Evolutionary conservation across 306 rosid species (phyloP), one percentile per base, ranked within the genome.

Genomic region (Dalbergia oliveri): DNA sequence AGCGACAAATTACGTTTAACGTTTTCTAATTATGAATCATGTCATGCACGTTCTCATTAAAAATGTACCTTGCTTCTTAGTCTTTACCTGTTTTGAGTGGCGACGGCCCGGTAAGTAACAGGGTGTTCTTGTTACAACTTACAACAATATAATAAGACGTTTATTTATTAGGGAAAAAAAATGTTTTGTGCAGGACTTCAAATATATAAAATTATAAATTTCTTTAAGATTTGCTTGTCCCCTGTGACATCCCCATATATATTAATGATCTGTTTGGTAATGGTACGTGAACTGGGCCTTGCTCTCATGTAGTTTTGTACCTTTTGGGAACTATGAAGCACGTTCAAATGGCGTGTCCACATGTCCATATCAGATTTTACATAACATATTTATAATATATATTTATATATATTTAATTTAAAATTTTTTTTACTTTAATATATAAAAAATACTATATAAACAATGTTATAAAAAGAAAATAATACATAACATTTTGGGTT

Each of bases 1-100:
- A 59, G 47, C 60, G 81, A 86, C 89, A 86, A 79, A 39, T 26
- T 19, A 70, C 34, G 3, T 51, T 26, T 82, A 82, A 41, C 89
- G 66, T 86, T 81, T 81, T 23, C 33, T 0, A 39, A 72, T 72
- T 66, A 9, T 21, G 68, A 86, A 83, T 80, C 77, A 86, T 86
- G 82, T 76, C 79, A 49, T 26, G 61, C 88, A 84, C 59, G 68
- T 84, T 84, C 81, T 75, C 78, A 9, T 47, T 2, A 49, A 49
- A 60, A 51, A 53, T 50, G 57, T 14, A 37, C 34, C 16, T 26
- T 14, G 6, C 39, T 13, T 5, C 1, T 1, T 64, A 18, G 51
- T 35, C 76, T 71, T n/a, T 13, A 74, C 62, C 23, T 13, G 44
- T 39, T 5, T 13, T 6, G 13, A 26, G 54, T 15, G 31, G 18